Evolutionary conservation across 2,329 filamentous ascomycete genomes (phyloP).

Genomic region (Alternaria panax): DNA sequence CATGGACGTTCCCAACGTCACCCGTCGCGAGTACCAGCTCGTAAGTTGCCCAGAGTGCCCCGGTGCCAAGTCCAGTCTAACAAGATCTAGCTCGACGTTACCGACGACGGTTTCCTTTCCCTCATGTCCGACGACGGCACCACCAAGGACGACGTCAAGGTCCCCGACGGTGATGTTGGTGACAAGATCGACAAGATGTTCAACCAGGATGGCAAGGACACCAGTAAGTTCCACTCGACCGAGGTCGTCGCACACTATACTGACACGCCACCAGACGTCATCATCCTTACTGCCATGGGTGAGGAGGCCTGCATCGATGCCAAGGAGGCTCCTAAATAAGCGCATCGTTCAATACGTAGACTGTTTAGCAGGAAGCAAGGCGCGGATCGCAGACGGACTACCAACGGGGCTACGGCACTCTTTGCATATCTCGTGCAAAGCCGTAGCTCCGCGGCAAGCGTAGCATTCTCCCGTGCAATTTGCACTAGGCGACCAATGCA

Average conservation of each 20-base stretch:
- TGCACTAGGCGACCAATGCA: conserved; percentile 44
- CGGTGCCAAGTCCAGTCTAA: conserved; percentile 26
- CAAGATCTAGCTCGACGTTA: conserved; percentile 78
- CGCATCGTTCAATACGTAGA: conserved; percentile 33
- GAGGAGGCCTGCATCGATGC: conserved; percentile 91
- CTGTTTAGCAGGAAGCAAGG: conserved; percentile 37
- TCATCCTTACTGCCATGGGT: conserved; percentile 94
- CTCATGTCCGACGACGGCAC: conserved; percentile 87
- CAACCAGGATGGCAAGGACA: conserved; percentile 85
- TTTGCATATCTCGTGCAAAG: conserved; percentile 34
- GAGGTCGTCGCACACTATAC: background rate
- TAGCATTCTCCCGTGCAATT: conserved; percentile 42
- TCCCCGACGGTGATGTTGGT: conserved; percentile 88
- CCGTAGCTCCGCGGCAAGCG: conserved; percentile 37
- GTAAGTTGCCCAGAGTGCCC: conserved; percentile 66
- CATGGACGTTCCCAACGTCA: conserved; percentile 97
- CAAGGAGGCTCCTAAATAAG: conserved; percentile 80
- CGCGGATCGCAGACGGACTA: conserved; percentile 36
- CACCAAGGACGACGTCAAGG: conserved; percentile 93
- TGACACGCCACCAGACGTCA: conserved; percentile 71
- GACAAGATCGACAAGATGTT: conserved; percentile 86
- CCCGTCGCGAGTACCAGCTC: conserved; percentile 89
- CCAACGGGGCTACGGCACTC: conserved; percentile 32
- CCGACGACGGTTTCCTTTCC: conserved; percentile 92
- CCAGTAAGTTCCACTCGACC: conserved; percentile 73